Evolutionary conservation across 208 protist genomes (phyloP), one percentile per base, ranked within the genome.

Genomic region (Acanthamoeba triangularis): DNA sequence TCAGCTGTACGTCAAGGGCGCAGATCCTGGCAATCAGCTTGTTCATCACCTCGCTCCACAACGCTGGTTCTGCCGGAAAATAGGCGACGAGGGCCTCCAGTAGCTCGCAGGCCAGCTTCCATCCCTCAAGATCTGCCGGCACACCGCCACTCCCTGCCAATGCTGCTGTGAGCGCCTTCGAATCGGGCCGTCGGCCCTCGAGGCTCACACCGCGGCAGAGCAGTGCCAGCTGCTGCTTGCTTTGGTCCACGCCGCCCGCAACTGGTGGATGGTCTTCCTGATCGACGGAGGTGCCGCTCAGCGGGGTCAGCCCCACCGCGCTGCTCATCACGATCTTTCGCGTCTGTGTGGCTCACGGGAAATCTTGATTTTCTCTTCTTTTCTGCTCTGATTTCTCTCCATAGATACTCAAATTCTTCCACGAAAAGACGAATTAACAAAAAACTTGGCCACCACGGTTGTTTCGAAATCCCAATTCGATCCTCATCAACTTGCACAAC

Each of bases 41-140:
- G n/a, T 18, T 41, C 49, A 88, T 59, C 4, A 88, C 80, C 52
- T 88, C 80, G 18, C 80, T 33, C 80, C 80, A 88, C 41, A 88
- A 28, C 28, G 41, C 30, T 10, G 80, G n/a, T 23, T 88, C 80
- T 4, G 80, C 33, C 14, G 80, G 80, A 25, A 88, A 88, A 33
- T 63, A 41, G 28, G 49, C 80, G 4, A 88, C 80, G 5, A 88
- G 49, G 4, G 41, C 80, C 28, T 63, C 49, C 5, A 88, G 49
- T 49, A 88, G 28, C 25, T 88, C 47, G 47, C 80, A 88, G 47
- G 52, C 52, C 0, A 63, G n/a, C 16, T 88, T 41, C 80, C 80
- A 88, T 10, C 80, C 47, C 30, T 88, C 80, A 7, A 33, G 47
- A 41, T 88, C 49, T 5, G 80, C 35, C 18, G 80, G 80, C 80